These are phyloP conservation scores for Elaeagnus macrophylla DNA, from an alignment of 306 rosid genomes.

Conservation along the genomic window DNA sequence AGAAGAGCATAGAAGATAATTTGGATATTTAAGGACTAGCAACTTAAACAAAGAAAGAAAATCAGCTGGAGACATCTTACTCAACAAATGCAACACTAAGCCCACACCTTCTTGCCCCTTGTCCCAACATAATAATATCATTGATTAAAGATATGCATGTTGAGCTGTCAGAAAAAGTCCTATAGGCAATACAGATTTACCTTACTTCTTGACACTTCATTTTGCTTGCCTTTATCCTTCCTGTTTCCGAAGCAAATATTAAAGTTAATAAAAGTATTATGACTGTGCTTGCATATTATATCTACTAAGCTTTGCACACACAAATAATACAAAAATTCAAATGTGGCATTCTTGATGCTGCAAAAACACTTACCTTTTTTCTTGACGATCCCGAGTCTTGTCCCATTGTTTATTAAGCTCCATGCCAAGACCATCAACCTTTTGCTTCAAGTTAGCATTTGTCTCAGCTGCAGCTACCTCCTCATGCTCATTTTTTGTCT, in stretches of 20 bases:
- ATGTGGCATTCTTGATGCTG: background rate
- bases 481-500: slow-evolving; percentile 50
- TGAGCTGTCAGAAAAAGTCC: too few species aligned
- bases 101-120: too few species aligned
- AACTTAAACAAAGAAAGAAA: too few species aligned
- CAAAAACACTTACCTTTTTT: slow-evolving; percentile 34
- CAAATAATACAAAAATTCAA: background rate
- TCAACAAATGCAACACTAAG: too few species aligned
- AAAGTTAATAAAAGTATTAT: background rate
- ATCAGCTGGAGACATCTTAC: too few species aligned
- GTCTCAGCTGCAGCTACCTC: slow-evolving; percentile 41
- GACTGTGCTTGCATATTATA: background rate
- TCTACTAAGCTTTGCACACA: too few species aligned
- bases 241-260: slow-evolving; percentile 27
- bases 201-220: slow-evolving; percentile 45
- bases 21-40: too few species aligned
- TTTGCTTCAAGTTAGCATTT: slow-evolving; percentile 37
- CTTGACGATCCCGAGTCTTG: slow-evolving; percentile 25
- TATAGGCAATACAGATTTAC: slow-evolving; percentile 25
- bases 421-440: slow-evolving; percentile 30
- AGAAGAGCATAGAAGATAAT: too few species aligned
- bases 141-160: too few species aligned
- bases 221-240: slow-evolving; percentile 35
- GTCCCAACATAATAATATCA: too few species aligned
- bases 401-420: slow-evolving; percentile 36